A percentile compares a stretch with the other conserved stretches of the same genome.
These are phyloP conservation scores for Stemphylium vesicarium DNA, from an alignment of 2,329 filamentous ascomycete species.

Conservation along the genomic window DNA sequence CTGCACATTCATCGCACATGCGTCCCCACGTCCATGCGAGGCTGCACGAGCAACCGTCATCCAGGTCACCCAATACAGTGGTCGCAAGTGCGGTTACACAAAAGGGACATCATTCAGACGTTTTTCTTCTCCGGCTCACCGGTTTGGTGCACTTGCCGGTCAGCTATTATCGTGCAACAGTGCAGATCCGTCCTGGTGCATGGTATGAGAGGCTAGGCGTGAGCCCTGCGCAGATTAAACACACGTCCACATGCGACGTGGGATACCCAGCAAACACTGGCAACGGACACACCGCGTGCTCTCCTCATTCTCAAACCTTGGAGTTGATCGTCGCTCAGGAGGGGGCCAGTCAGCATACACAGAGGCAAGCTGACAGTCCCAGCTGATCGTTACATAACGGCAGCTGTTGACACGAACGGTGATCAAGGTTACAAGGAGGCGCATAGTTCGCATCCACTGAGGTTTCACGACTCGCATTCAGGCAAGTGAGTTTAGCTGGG, in stretches of 20 bases:
- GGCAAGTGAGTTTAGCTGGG: too few species aligned
- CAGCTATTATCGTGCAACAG: neutral
- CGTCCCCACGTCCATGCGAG: neutral
- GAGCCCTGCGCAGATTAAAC: neutral
- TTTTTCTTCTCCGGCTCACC: neutral
- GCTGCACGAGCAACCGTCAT: conserved; percentile 4
- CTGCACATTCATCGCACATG: conserved; percentile 5
- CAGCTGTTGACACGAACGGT: neutral
- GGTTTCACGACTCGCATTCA: too few species aligned
- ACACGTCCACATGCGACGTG: conserved; percentile 1
- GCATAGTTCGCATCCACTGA: neutral
- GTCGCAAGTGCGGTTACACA: too few species aligned
- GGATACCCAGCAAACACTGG: neutral
- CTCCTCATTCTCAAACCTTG: neutral
- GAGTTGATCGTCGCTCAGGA: neutral
- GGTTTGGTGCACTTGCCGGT: neutral
- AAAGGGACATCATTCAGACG: too few species aligned
- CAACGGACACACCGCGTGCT: neutral
- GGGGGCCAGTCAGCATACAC: neutral
- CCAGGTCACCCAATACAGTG: neutral
- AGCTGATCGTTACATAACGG: neutral
- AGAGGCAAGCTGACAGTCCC: neutral
- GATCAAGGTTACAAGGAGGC: neutral
- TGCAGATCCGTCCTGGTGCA: neutral
- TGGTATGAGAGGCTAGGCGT: neutral